These are phyloP conservation scores for Oxyria digyna DNA, from an alignment of 148 eudicot genomes.

Conservation along the genomic window DNA sequence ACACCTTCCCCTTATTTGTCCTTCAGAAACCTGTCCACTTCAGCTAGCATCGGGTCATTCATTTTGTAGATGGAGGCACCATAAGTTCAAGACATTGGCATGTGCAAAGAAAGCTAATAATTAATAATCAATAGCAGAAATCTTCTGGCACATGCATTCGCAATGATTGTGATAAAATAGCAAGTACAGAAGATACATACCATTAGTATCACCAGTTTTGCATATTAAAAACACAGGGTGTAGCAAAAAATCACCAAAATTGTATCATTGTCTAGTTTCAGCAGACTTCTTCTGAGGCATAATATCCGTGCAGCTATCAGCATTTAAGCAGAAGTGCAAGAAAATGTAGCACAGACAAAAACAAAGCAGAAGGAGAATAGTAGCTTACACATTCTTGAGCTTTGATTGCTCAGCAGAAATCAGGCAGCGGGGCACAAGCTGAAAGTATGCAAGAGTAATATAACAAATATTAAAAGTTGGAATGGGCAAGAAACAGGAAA, in stretches of 20 bases:
- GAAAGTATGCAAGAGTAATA: conserved; percentile 17
- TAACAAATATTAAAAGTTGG: conserved; percentile 4
- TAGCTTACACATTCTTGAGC: conserved; percentile 42
- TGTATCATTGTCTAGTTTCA: neutral
- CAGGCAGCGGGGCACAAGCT: conserved; percentile 63
- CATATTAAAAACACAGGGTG: neutral
- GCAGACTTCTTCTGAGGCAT: neutral
- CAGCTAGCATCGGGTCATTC: neutral
- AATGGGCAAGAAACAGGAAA: neutral
- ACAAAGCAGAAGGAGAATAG: neutral
- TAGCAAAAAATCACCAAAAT: too few relatives aligned
- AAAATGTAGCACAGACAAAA: neutral
- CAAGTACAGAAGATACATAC: neutral
- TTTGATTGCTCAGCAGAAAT: conserved; percentile 28
- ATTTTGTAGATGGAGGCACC: neutral
- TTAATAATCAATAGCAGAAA: neutral
- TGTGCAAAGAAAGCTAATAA: neutral
- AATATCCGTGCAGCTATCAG: neutral
- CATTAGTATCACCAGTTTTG: neutral
- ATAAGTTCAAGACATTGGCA: neutral
- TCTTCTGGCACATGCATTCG: neutral
- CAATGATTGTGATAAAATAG: neutral
- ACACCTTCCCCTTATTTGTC: neutral
- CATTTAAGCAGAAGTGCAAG: neutral
- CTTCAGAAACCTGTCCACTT: neutral